Conservation (phyloP, 768 basidiomycete genomes). For the Gloeopeniophorella convolvens region DNA sequence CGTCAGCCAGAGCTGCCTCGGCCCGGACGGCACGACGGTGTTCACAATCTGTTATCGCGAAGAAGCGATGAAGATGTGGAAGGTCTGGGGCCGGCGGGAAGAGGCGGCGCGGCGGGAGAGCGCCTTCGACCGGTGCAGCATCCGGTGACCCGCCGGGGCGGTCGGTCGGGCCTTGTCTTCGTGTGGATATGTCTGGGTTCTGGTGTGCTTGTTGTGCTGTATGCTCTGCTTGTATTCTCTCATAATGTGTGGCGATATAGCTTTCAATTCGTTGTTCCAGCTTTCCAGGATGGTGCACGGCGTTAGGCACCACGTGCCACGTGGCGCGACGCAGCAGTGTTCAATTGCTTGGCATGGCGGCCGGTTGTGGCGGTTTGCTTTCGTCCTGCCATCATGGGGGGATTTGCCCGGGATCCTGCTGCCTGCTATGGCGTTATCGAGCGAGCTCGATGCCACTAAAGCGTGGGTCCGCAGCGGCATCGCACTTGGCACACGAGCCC, state of each 20-base stretch:
- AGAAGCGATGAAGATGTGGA: slow-evolving; percentile 70
- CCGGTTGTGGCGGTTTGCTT: no score
- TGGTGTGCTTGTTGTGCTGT: slow-evolving; percentile 5
- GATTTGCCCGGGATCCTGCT: no score
- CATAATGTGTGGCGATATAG: background rate
- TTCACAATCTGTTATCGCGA: slow-evolving; percentile 61
- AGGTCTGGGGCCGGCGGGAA: slow-evolving; percentile 42
- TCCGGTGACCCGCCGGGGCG: slow-evolving; percentile 6
- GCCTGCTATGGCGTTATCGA: no score
- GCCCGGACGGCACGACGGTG: slow-evolving; percentile 54
- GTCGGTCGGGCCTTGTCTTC: background rate
- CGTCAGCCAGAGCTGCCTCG: slow-evolving; percentile 55
- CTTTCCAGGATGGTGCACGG: no score
- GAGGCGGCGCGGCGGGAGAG: slow-evolving; percentile 14
- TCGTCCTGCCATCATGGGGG: no score
- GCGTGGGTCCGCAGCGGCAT: no score
- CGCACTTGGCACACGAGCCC: no score
- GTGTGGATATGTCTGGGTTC: background rate
- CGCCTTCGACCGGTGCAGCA: slow-evolving; percentile 19
- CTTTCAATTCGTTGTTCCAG: background rate
- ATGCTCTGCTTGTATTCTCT: slow-evolving; percentile 11
- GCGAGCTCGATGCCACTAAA: no score
- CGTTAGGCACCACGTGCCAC: no score
- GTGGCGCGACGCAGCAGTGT: no score
- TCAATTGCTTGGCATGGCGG: no score